These are phyloP conservation scores for Linnemannia elongata DNA, from an alignment of 192 early-diverging fungal genomes.

Conservation along the genomic window DNA sequence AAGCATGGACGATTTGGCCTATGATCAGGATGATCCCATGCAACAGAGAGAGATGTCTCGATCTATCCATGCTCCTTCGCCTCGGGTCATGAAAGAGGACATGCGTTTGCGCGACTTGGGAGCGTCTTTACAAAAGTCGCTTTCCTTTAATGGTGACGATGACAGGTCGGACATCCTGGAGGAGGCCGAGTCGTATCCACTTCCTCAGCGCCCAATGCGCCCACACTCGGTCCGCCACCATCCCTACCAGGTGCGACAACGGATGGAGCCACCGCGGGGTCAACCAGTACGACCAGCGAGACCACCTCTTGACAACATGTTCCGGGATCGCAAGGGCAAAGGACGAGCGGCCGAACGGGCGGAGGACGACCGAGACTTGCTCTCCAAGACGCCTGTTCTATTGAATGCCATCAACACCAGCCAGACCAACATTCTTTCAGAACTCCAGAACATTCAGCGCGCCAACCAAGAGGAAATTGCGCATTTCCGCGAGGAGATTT, in stretches of 20 bases:
- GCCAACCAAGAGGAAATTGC: conserved; percentile 27
- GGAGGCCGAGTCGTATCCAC: conserved; percentile 15
- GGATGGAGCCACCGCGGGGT: conserved; percentile 12
- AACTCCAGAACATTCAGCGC: conserved; percentile 37
- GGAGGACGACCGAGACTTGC: conserved; percentile 26
- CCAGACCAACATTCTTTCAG: conserved; percentile 51
- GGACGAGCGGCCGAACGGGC: conserved; percentile 20
- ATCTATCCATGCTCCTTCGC: conserved; percentile 11
- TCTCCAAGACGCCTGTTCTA: conserved; percentile 40
- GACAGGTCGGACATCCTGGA: conserved; percentile 26
- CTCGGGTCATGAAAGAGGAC: conserved; percentile 32
- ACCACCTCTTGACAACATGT: conserved; percentile 24
- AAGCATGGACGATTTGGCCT: conserved; percentile 35
- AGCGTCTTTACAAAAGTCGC: conserved; percentile 38
- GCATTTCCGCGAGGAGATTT: conserved; percentile 46
- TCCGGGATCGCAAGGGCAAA: conserved; percentile 47
- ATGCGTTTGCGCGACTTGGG: conserved; percentile 44
- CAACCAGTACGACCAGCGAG: conserved; percentile 10
- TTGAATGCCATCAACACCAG: conserved; percentile 50
- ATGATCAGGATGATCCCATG: conserved; percentile 35
- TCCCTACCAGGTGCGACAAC: conserved; percentile 25
- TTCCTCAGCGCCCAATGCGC: background rate
- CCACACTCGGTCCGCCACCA: conserved; percentile 25
- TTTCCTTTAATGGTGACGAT: conserved; percentile 51
- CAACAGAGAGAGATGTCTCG: conserved; percentile 23